These are phyloP conservation scores for Boletales sp. DNA, from an alignment of 768 basidiomycete species.

Conservation along the genomic window DNA sequence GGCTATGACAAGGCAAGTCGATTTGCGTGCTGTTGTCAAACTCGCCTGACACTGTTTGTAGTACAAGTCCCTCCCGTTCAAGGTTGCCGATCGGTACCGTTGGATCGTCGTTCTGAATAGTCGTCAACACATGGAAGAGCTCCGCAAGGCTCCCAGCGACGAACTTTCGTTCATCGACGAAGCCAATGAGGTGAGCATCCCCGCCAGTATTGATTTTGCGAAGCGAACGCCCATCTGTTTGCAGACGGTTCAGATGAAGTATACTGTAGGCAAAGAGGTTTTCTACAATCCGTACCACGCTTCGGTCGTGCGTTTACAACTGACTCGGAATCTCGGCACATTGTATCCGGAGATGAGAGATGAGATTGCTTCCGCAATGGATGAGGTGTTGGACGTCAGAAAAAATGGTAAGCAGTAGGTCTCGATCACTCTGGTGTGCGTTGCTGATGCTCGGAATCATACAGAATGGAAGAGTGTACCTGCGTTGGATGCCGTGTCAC, in stretches of 20 bases:
- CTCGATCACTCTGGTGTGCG: neutral
- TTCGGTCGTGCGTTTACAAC: conserved; percentile 24
- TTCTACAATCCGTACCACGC: conserved; percentile 30
- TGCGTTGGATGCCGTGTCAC: conserved; percentile 24
- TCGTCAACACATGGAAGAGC: conserved; percentile 34
- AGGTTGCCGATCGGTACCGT: conserved; percentile 23
- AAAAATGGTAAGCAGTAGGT: conserved; percentile 11
- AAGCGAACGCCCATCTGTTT: neutral
- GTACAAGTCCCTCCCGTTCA: conserved; percentile 31
- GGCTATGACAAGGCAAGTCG: conserved; percentile 32
- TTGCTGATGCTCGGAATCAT: neutral
- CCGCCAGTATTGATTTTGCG: neutral
- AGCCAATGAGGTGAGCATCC: conserved; percentile 30
- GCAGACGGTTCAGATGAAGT: conserved; percentile 36
- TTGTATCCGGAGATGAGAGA: conserved; percentile 27
- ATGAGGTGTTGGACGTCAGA: conserved; percentile 31
- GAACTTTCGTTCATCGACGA: conserved; percentile 35
- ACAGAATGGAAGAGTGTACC: conserved; percentile 39
- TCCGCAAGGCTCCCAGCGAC: conserved; percentile 39
- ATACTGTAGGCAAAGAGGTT: conserved; percentile 37
- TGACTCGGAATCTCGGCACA: conserved; percentile 38
- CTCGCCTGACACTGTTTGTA: conserved; percentile 2
- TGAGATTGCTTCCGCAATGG: conserved; percentile 39
- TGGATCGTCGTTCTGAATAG: conserved; percentile 41
- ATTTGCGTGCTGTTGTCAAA: neutral